Base-by-base conservation (phyloP, 1,284 basidiomycete species). In the Papiliotrema terrestris region DNA sequence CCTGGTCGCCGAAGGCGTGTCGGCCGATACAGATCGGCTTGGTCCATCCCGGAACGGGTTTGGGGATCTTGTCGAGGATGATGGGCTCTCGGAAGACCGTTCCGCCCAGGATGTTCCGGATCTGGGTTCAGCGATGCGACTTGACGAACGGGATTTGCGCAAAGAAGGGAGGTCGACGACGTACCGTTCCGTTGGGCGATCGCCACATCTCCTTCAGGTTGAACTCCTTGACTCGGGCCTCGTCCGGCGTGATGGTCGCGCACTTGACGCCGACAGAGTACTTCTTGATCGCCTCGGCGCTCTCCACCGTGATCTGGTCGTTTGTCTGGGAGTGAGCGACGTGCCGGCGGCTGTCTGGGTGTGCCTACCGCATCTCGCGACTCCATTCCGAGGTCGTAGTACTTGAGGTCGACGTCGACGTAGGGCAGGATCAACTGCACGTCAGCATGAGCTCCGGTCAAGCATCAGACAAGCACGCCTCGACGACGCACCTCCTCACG, bases 41-140 rank as follows among this genome's bases (percentile, higher is more conserved):
- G 58, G 84, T 83, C 95, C 95, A 98, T 51, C 96, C 95, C 20
- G 93, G 93, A 41, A 98, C 83, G 20, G 93, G 91, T 69, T 88
- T 89, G 39, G 95, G 96, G 69, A 98, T 89, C 63, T 87, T 85
- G 51, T 87, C 75, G 45, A 98, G 84, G 71, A 98, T 86, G 78
- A 98, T 98, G 64, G 96, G 96, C 77, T 97, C 95, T 63, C 95
- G 88, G 86, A 98, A 98, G 57, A 98, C 95, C 35, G 95, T 98
- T 52, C 95, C 95, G 48, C 93, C 93, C 51, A 98, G 86, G 69
- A 96, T 94, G 78, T 97, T 98, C 66, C 94, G 88, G 77, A 97
- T 93, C 86, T 89, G 17, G 9, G 15, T 14, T 32, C 35, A 29
- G 19, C 37, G 17, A 15, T 29, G 14, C 13, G 13, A 8, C 9